Conservation (phyloP, 163 green algal genomes). For the Scenedesmus sp. region DNA sequence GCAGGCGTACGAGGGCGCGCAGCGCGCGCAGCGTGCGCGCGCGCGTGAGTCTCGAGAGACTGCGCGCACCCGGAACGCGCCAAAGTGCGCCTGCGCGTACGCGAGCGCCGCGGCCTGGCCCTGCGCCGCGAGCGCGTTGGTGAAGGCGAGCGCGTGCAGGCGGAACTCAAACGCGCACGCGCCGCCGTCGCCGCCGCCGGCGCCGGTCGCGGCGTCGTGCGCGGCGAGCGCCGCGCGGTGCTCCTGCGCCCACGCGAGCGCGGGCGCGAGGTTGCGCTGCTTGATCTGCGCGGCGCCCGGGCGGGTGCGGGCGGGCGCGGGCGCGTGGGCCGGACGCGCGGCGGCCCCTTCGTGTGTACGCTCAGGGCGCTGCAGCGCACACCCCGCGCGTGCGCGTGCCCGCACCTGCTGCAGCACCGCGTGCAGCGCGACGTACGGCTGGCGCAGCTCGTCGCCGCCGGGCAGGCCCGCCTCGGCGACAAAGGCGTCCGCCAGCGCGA, state of each 20-base stretch:
- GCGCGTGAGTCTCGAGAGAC: no score
- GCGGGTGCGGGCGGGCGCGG: no score
- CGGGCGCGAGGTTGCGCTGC: constrained; percentile 75
- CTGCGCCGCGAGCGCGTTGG: constrained; percentile 63
- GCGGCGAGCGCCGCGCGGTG: constrained; percentile 65
- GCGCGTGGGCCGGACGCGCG: no score
- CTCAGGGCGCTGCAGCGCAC: no score
- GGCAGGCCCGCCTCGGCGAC: constrained; percentile 77
- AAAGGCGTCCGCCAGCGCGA: constrained; percentile 84
- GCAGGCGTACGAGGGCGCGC: no score
- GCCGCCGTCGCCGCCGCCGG: constrained; percentile 40
- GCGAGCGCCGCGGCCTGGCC: constrained; percentile 64
- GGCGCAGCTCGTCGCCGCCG: constrained; percentile 59
- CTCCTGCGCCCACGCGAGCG: constrained; percentile 82
- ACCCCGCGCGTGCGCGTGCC: no score
- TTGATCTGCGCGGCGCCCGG: constrained; percentile 45
- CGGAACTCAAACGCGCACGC: constrained; percentile 85
- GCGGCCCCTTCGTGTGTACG: no score
- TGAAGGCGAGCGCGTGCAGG: constrained; percentile 88
- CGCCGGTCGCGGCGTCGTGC: no score
- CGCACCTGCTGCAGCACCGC: constrained; percentile 75
- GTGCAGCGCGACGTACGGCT: constrained; percentile 83
- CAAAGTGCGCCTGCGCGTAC: constrained; percentile 85
- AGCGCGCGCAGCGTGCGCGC: no score
- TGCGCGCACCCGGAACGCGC: constrained; percentile 60